Evolutionary conservation across 2,329 filamentous ascomycete genomes (phyloP).

Genomic region (Tolypocladium cylindrosporum): DNA sequence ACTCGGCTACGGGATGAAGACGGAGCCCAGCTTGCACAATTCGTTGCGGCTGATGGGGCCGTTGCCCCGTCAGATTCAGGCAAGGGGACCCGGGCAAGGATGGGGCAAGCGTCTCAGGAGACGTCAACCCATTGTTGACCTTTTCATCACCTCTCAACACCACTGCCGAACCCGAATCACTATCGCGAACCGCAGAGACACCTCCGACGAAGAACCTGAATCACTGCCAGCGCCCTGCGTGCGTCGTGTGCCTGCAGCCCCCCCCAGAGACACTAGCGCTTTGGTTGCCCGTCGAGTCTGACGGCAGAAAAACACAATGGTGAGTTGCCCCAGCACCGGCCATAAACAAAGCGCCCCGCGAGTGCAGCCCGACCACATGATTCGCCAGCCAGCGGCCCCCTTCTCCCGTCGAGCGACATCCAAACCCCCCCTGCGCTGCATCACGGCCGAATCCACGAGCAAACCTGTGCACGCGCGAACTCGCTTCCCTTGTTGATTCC

Average conservation of each 20-base stretch:
- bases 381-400: constrained; percentile 16
- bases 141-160: neutral
- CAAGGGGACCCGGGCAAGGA: neutral
- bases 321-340: constrained; percentile 26
- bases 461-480: neutral
- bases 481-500: neutral
- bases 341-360: constrained; percentile 24
- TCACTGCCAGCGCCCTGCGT: neutral
- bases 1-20: neutral
- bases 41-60: neutral
- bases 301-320: constrained; percentile 20
- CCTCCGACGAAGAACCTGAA: neutral
- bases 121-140: constrained; percentile 1
- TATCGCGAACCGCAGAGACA: constrained; percentile 3
- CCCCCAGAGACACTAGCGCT: neutral
- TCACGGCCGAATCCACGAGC: neutral
- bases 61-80: constrained; percentile 25
- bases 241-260: neutral
- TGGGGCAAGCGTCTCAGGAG: constrained; percentile 1
- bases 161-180: neutral
- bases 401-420: neutral
- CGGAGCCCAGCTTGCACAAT: neutral
- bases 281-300: constrained; percentile 3
- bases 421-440: neutral
- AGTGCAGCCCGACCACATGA: constrained; percentile 15